phyloP scores from a whole-genome alignment of 1,284 basidiomycete species.

The Apiotrichum veenhuisii region DNA sequence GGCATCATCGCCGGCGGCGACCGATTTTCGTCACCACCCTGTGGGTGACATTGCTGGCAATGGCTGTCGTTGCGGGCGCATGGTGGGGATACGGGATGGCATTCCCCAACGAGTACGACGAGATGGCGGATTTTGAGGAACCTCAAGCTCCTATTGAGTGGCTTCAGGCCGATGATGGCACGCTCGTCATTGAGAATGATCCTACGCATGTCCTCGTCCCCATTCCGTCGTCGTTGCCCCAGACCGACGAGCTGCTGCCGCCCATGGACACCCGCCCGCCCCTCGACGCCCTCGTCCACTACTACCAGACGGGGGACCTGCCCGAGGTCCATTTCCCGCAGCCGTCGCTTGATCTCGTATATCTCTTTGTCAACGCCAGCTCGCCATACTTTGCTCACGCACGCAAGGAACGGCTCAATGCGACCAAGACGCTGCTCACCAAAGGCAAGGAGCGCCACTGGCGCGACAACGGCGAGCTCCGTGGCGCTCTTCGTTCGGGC shows the following conservation, averaged over 20 bases:
- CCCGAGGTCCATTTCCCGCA: not conserved
- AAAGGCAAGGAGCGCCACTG: conserved; percentile 27
- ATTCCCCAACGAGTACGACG: not conserved
- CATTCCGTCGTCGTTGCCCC: not conserved
- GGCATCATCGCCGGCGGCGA: not conserved
- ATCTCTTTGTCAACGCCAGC: conserved; percentile 40
- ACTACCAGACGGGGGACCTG: conserved; percentile 20
- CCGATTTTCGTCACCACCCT: not conserved
- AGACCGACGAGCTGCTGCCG: conserved; percentile 10
- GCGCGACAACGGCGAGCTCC: conserved; percentile 44
- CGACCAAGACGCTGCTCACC: not conserved
- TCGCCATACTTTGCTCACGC: conserved; percentile 27
- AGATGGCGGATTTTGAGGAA: not conserved
- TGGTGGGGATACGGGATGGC: not conserved
- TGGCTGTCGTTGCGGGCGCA: not conserved
- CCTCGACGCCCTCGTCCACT: conserved; percentile 15
- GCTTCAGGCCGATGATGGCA: not conserved
- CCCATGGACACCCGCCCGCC: conserved; percentile 17
- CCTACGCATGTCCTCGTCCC: conserved; percentile 22
- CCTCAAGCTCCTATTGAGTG: not conserved
- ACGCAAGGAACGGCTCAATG: conserved; percentile 20
- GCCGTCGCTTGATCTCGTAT: conserved; percentile 33
- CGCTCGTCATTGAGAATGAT: conserved; percentile 9
- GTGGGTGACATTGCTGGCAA: not conserved
- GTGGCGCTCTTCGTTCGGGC: conserved; percentile 36